Percentiles rank a stretch among this genome's conserved stretches.
phyloP scores from a whole-genome alignment of 179 eudicot genomes.

The Silene coronaria region DNA sequence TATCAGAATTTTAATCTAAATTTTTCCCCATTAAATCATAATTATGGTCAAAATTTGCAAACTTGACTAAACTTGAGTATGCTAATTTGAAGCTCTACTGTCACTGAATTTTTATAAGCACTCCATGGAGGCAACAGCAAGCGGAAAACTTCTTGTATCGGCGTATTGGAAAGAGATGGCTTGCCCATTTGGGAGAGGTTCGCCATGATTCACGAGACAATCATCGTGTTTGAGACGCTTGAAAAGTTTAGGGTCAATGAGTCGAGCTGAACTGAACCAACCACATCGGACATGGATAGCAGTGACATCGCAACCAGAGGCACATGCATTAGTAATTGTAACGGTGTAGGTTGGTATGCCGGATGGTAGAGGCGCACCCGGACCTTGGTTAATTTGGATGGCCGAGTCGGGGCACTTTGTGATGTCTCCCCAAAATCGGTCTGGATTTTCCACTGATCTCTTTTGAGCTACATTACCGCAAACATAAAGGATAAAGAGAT shows the following conservation, averaged over 20 bases:
- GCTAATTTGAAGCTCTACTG: no score
- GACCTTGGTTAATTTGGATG: slow-evolving; percentile 51
- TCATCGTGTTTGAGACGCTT: slow-evolving; percentile 49
- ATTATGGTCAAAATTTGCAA: no score
- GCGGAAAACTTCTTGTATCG: slow-evolving; percentile 39
- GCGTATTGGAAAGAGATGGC: slow-evolving; percentile 55
- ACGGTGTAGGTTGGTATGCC: slow-evolving; percentile 61
- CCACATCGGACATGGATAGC: slow-evolving; percentile 62
- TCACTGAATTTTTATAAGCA: slow-evolving; percentile 23
- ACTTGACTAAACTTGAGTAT: no score
- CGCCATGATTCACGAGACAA: slow-evolving; percentile 65
- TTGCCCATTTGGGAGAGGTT: slow-evolving; percentile 39
- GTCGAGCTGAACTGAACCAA: slow-evolving; percentile 69
- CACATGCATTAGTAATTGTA: slow-evolving; percentile 45
- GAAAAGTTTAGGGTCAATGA: slow-evolving; percentile 53
- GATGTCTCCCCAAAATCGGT: not conserved
- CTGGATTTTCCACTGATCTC: not conserved
- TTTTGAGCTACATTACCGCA: not conserved
- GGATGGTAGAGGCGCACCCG: slow-evolving; percentile 39
- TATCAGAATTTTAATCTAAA: no score
- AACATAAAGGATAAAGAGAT: not conserved
- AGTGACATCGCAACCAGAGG: slow-evolving; percentile 49
- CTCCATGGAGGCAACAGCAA: slow-evolving; percentile 41
- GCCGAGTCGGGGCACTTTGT: slow-evolving; percentile 34
- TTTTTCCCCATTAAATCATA: no score